Base-by-base conservation (phyloP, 139 green algal species). In the Micractinium sp. region DNA sequence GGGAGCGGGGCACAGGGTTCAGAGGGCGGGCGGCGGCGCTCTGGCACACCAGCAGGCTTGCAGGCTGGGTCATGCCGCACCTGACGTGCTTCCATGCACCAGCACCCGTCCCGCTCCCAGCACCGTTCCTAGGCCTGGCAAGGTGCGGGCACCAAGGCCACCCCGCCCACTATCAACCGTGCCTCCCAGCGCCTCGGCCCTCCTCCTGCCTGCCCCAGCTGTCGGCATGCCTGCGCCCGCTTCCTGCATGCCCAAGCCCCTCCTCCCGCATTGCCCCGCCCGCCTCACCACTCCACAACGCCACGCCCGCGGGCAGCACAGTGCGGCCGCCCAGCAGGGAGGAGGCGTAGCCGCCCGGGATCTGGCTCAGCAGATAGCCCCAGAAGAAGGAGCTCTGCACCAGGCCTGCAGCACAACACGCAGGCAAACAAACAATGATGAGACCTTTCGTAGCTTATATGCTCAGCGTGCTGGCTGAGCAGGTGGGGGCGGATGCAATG, bases 331-430 rank as follows among this genome's bases (percentile, higher is more conserved):
- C 94, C 38, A 97, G 89, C 22, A 85, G 86, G 14, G 89, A 92
- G n/a, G 94, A 93, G 29, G 98, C 89, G 81, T 95, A 98, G 47
- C 98, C 97, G 27, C 96, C 97, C 0, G 98, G 98, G 60, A 99
- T 92, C 92, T 99, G 98, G 76, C 85, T 94, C 2, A 97, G 89
- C 74, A 95, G 93, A 85, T 96, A 96, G 56, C 93, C 96, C 90
- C 94, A 98, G 91, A 99, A 99, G 89, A 99, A 99, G 85, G 95
- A 94, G 29, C 91, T 96, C 91, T 99, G 98, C 29, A 99, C 95
- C 60, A 99, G 90, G 71, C 97, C 97, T 29, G 86, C 66, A 78
- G 76, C 29, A 71, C 74, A 35, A 9, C 67, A 33, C 25, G 25
- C 67, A 75, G 25, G 27, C n/a, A 56, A 56, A 56, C 47, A 56